Conservation (phyloP, 139 green algal species). For the Asterochloris erici region DNA sequence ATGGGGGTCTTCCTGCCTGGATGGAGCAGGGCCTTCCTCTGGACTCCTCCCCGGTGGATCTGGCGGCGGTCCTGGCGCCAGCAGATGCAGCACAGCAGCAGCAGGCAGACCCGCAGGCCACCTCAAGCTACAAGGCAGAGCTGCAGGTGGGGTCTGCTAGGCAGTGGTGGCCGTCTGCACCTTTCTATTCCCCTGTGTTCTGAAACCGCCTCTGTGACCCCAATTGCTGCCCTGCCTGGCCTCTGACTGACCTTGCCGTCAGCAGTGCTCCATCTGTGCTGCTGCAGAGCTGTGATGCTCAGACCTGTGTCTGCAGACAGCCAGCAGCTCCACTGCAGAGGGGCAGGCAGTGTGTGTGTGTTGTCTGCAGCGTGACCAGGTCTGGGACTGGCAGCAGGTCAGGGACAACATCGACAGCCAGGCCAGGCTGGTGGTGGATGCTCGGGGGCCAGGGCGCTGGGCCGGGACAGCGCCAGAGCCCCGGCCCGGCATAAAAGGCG, state of each 20-base stretch:
- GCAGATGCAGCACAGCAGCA: conserved; percentile 23
- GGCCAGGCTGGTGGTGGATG: conserved; percentile 73
- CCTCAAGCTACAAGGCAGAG: conserved; percentile 9
- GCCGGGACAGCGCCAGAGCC: conserved; percentile 76
- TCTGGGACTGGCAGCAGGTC: conserved; percentile 53
- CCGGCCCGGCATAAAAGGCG: conserved; percentile 61
- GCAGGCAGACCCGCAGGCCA: not conserved
- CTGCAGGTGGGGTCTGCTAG: not conserved
- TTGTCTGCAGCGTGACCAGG: conserved; percentile 28
- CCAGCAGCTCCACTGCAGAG: not conserved
- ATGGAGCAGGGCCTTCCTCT: conserved; percentile 40
- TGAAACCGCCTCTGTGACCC: too few relatives aligned
- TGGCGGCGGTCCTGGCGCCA: conserved; percentile 30
- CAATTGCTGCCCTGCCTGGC: too few relatives aligned
- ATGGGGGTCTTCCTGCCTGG: conserved; percentile 88
- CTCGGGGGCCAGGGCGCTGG: conserved; percentile 66
- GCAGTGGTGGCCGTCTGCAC: too few relatives aligned
- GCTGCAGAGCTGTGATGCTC: too few relatives aligned
- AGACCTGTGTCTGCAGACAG: too few relatives aligned
- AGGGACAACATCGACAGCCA: conserved; percentile 43
- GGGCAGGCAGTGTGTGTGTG: not conserved
- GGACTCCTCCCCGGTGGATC: conserved; percentile 27
- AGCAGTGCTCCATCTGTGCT: too few relatives aligned
- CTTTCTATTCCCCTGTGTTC: not conserved
- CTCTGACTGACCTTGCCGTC: too few relatives aligned